phyloP scores from a whole-genome alignment of 805 yeast genomes.

The Kuraishia ogatae region DNA sequence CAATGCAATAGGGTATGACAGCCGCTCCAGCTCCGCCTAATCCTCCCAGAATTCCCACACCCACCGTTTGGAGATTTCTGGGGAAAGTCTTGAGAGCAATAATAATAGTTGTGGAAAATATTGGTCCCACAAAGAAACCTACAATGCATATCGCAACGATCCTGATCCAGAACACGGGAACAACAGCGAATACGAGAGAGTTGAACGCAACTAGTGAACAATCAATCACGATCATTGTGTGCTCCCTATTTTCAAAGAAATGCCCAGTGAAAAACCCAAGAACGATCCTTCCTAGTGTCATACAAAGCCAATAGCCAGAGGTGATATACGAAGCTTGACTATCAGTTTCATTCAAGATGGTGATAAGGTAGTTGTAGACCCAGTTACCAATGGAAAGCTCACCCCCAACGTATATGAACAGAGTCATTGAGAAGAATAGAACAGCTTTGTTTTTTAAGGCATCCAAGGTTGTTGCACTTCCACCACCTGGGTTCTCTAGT shows the following conservation, averaged over 20 bases:
- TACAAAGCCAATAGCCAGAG: slow-evolving; percentile 41
- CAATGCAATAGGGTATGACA: slow-evolving; percentile 56
- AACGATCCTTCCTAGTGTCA: slow-evolving; percentile 38
- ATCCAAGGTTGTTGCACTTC: slow-evolving; percentile 10
- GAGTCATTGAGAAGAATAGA: slow-evolving; percentile 29
- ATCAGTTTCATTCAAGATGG: slow-evolving; percentile 29
- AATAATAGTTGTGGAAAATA: slow-evolving; percentile 62
- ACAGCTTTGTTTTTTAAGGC: slow-evolving; percentile 27
- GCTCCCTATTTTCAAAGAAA: slow-evolving; percentile 27
- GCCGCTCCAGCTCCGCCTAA: slow-evolving; percentile 85
- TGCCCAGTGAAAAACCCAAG: slow-evolving; percentile 41
- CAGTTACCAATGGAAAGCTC: slow-evolving; percentile 47
- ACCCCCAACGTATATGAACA: slow-evolving; percentile 43
- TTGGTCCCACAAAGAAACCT: slow-evolving; percentile 46
- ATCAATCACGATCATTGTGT: slow-evolving; percentile 33
- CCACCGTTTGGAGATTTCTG: slow-evolving; percentile 46
- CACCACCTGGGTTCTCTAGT: slow-evolving; percentile 10
- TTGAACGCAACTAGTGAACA: slow-evolving; percentile 25
- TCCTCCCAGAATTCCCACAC: slow-evolving; percentile 70
- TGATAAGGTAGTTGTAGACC: slow-evolving; percentile 37
- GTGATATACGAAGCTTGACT: slow-evolving; percentile 36
- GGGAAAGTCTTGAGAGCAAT: slow-evolving; percentile 60
- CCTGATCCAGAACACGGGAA: slow-evolving; percentile 17
- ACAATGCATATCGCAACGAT: slow-evolving; percentile 27
- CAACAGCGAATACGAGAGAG: slow-evolving; percentile 23